phyloP scores from a whole-genome alignment of 331 rosid genomes.

The Quercus tomentella region DNA sequence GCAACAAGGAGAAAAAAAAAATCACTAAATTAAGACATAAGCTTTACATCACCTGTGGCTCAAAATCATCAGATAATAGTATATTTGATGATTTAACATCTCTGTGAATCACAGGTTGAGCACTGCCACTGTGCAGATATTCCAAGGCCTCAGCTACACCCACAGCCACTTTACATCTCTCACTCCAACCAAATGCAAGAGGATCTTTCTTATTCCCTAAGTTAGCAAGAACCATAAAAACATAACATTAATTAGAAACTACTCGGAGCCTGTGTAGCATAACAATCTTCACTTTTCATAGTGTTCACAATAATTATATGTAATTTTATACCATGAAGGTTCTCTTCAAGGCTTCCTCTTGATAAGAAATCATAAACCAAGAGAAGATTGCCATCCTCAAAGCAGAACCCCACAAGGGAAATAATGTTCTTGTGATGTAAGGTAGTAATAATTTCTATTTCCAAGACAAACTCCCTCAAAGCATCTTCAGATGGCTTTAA shows the following conservation, averaged over 20 bases:
- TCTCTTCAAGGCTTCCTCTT: slow-evolving; percentile 99
- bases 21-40: slow-evolving; percentile 1
- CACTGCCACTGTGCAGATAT: slow-evolving; percentile 60
- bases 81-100: slow-evolving; percentile 90
- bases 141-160: slow-evolving; percentile 94
- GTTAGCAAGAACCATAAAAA: slow-evolving; percentile 15
- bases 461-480: slow-evolving; percentile 69
- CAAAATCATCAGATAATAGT: slow-evolving; percentile 79
- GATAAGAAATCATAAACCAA: slow-evolving; percentile 87
- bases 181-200: slow-evolving; percentile 67
- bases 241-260: not conserved
- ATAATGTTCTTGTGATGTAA: slow-evolving; percentile 80
- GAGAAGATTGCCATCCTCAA: slow-evolving; percentile 77
- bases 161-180: slow-evolving; percentile 84
- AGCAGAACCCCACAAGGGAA: slow-evolving; percentile 90
- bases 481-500: slow-evolving; percentile 81
- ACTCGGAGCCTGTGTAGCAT: not conserved
- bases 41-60: slow-evolving; percentile 64
- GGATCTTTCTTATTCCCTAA: slow-evolving; percentile 65
- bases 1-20: not conserved
- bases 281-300: not conserved
- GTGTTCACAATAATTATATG: not conserved
- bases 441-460: slow-evolving; percentile 84
- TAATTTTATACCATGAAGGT: slow-evolving; percentile 60
- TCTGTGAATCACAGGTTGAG: slow-evolving; percentile 76